phyloP scores from a whole-genome alignment of 2,329 filamentous ascomycete genomes.

The Cercospora citrullina region DNA sequence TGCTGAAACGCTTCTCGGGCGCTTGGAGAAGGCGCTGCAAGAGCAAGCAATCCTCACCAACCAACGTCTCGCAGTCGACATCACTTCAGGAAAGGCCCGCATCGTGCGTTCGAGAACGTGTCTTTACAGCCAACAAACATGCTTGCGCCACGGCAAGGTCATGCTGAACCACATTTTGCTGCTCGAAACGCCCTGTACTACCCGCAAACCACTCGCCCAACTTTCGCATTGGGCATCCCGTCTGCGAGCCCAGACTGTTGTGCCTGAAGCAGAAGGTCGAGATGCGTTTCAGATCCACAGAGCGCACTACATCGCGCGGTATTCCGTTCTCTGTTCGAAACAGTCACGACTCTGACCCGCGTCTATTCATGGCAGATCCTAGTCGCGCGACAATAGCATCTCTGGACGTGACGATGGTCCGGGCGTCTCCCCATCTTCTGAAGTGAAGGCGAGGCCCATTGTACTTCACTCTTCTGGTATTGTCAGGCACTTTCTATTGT shows the following conservation, averaged over 20 bases:
- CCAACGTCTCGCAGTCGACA: slow-evolving; percentile 2
- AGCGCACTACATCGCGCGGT: slow-evolving; percentile 2
- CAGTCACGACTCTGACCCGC: slow-evolving; percentile 18
- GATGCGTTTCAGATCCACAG: slow-evolving; percentile 15
- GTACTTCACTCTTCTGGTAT: slow-evolving; percentile 33
- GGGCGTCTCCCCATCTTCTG: slow-evolving; percentile 21
- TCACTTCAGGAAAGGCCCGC: slow-evolving; percentile 13
- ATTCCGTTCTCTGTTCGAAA: slow-evolving; percentile 10
- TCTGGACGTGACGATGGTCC: slow-evolving; percentile 16
- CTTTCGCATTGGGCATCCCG: slow-evolving; percentile 7
- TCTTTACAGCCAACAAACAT: slow-evolving; percentile 14
- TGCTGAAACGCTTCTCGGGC: slow-evolving; percentile 15
- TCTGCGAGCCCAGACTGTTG: neutral
- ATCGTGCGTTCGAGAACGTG: slow-evolving; percentile 7
- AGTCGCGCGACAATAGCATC: slow-evolving; percentile 33
- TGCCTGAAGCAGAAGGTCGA: neutral
- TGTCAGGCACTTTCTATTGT: slow-evolving; percentile 44
- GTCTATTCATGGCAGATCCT: slow-evolving; percentile 29
- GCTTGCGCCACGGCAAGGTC: slow-evolving; percentile 2
- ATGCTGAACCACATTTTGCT: slow-evolving; percentile 4
- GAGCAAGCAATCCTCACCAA: slow-evolving; percentile 18
- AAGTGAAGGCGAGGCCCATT: slow-evolving; percentile 24
- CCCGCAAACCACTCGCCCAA: slow-evolving; percentile 9
- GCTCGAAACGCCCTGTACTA: slow-evolving; percentile 17
- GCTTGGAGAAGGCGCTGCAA: slow-evolving; percentile 19